Percentiles rank a stretch among this genome's conserved stretches.
These are phyloP conservation scores for Allium fistulosum DNA, from an alignment of 106 monocot species.

Conservation along the genomic window DNA sequence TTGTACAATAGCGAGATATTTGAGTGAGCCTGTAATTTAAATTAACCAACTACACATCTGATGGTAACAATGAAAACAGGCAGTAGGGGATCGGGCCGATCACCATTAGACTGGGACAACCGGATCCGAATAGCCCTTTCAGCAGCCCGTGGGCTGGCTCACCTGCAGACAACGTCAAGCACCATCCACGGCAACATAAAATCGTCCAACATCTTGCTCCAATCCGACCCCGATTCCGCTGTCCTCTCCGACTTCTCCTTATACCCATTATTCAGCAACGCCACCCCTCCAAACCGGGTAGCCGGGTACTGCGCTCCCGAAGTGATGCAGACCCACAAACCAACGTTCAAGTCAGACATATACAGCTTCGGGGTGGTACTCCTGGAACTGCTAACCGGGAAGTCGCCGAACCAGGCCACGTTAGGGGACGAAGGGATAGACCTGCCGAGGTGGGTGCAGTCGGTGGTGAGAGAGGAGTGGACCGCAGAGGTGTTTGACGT, in stretches of 20 bases:
- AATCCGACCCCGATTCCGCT: conserved; percentile 35
- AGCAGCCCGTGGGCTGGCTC: conserved; percentile 50
- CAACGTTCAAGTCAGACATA: conserved; percentile 70
- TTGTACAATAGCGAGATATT: too few relatives aligned
- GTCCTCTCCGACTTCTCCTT: conserved; percentile 59
- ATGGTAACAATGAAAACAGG: conserved; percentile 25
- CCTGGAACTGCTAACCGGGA: conserved; percentile 87
- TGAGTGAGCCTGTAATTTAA: too few relatives aligned
- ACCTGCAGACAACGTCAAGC: conserved; percentile 42
- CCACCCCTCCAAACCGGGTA: conserved; percentile 12
- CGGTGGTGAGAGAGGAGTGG: conserved; percentile 79
- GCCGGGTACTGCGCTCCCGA: conserved; percentile 88
- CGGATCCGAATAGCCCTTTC: conserved; percentile 60
- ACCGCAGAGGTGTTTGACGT: conserved; percentile 72
- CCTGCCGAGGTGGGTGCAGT: conserved; percentile 88
- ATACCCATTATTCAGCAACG: conserved; percentile 31
- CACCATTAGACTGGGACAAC: conserved; percentile 74
- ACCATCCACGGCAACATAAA: conserved; percentile 80
- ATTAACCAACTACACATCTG: too few relatives aligned
- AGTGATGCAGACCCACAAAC: conserved; percentile 48
- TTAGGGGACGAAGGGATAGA: conserved; percentile 72
- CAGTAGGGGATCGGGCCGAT: conserved; percentile 60
- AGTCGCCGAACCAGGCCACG: conserved; percentile 63
- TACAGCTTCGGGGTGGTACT: conserved; percentile 89
- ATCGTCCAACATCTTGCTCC: conserved; percentile 80